Percentiles rank a stretch among this genome's conserved stretches.
Evolutionary conservation across 2,329 filamentous ascomycete species (phyloP).

Genomic region (Atkinsonella texensis): DNA sequence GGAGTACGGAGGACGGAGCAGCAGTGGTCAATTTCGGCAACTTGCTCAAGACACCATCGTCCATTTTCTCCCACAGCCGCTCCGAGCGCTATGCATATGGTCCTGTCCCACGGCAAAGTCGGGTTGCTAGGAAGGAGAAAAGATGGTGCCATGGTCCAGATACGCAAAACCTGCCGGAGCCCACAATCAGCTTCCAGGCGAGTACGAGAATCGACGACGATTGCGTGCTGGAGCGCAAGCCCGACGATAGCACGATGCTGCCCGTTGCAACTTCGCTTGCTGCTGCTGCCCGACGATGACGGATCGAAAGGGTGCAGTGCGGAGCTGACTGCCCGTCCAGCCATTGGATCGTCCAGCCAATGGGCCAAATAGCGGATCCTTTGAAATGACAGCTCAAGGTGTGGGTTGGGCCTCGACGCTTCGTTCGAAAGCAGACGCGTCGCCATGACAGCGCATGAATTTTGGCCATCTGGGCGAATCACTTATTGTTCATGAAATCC

Average conservation of each 20-base stretch:
- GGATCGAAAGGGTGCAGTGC: not conserved
- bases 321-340: too few relatives aligned
- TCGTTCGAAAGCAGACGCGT: not conserved
- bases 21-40: too few relatives aligned
- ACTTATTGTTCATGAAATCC: too few relatives aligned
- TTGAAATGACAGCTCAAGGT: not conserved
- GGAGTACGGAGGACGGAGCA: not conserved
- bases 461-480: not conserved
- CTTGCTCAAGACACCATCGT: not conserved
- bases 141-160: not conserved
- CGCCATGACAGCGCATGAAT: slow-evolving; percentile 1
- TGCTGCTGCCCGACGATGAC: slow-evolving; percentile 16
- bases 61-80: not conserved
- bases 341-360: slow-evolving; percentile 5
- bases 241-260: not conserved
- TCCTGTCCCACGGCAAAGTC: not conserved
- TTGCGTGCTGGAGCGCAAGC: not conserved
- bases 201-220: not conserved
- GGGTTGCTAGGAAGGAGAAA: not conserved
- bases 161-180: too few relatives aligned
- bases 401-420: slow-evolving; percentile 10
- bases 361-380: slow-evolving; percentile 4
- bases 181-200: slow-evolving; percentile 9
- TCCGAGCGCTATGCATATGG: not conserved
- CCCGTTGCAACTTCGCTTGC: not conserved